These are phyloP conservation scores for Leishmania amazonensis DNA, from an alignment of 208 protist species.

Conservation along the genomic window DNA sequence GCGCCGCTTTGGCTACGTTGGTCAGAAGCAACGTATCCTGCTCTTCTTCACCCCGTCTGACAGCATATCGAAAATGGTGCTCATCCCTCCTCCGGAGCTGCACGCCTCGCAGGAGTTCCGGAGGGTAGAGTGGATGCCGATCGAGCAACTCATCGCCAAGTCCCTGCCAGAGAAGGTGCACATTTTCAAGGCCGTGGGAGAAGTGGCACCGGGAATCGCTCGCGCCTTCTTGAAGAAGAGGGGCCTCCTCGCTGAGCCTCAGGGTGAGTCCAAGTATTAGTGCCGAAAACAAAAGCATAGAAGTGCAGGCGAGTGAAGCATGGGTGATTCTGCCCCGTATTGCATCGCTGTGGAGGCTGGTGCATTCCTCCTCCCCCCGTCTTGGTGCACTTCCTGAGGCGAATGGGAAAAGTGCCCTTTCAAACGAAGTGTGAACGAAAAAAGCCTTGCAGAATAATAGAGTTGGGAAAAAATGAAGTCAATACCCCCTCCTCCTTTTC, in stretches of 20 bases:
- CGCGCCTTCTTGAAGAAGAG: conserved; percentile 36
- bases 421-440: background rate
- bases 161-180: conserved; percentile 57
- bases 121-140: conserved; percentile 54
- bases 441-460: background rate
- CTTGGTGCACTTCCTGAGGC: background rate
- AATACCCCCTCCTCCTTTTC: background rate
- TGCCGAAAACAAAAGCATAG: background rate
- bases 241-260: background rate
- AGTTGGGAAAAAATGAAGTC: too few species aligned
- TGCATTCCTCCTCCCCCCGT: background rate
- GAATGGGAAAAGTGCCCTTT: background rate
- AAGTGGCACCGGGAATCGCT: conserved; percentile 44
- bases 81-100: conserved; percentile 56
- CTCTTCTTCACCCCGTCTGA: conserved; percentile 61
- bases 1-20: conserved; percentile 64
- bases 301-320: too few species aligned
- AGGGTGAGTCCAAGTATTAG: conserved; percentile 21
- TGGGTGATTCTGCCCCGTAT: background rate
- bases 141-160: conserved; percentile 27
- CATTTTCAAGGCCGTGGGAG: conserved; percentile 57
- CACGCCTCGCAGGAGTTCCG: conserved; percentile 60
- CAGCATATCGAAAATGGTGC: conserved; percentile 53
- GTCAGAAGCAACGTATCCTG: conserved; percentile 77
- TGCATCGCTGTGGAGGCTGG: too few species aligned